These are phyloP conservation scores for Botrytis pseudocinerea DNA, from an alignment of 2,329 filamentous ascomycete genomes.

Conservation along the genomic window DNA sequence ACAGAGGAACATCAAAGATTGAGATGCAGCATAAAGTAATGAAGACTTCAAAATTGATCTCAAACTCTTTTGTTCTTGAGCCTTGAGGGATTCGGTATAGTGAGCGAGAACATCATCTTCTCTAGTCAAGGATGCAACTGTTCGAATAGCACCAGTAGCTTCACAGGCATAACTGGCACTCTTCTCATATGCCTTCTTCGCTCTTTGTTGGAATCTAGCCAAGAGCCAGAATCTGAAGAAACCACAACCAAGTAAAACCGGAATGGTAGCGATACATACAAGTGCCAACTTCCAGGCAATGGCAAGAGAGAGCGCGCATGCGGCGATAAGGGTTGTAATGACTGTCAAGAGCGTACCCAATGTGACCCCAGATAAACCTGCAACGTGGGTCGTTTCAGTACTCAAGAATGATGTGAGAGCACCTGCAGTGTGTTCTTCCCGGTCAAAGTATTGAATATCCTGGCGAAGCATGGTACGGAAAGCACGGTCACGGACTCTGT, in stretches of 20 bases:
- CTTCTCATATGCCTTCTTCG: conserved; percentile 75
- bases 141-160: conserved; percentile 89
- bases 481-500: conserved; percentile 76
- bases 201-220: conserved; percentile 73
- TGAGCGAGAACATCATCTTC: conserved; percentile 75
- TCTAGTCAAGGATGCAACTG: conserved; percentile 85
- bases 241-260: conserved; percentile 75
- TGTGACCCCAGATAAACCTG: conserved; percentile 83
- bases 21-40: conserved; percentile 76
- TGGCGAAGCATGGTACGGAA: conserved; percentile 90
- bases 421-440: conserved; percentile 84
- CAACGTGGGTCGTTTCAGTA: conserved; percentile 84
- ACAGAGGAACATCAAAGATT: conserved; percentile 80
- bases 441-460: conserved; percentile 90
- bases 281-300: conserved; percentile 88
- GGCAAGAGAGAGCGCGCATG: conserved; percentile 67
- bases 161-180: conserved; percentile 90
- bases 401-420: conserved; percentile 86
- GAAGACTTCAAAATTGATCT: conserved; percentile 76
- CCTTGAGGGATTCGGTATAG: conserved; percentile 67
- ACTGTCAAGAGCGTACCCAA: conserved; percentile 85
- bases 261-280: conserved; percentile 77
- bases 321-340: conserved; percentile 73
- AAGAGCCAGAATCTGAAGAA: conserved; percentile 87
- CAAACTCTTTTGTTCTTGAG: conserved; percentile 67